A percentile compares a stretch with the other conserved stretches of the same genome.
Evolutionary conservation across 2,329 filamentous ascomycete species (phyloP).

Genomic region (Hypomyces rosellus): DNA sequence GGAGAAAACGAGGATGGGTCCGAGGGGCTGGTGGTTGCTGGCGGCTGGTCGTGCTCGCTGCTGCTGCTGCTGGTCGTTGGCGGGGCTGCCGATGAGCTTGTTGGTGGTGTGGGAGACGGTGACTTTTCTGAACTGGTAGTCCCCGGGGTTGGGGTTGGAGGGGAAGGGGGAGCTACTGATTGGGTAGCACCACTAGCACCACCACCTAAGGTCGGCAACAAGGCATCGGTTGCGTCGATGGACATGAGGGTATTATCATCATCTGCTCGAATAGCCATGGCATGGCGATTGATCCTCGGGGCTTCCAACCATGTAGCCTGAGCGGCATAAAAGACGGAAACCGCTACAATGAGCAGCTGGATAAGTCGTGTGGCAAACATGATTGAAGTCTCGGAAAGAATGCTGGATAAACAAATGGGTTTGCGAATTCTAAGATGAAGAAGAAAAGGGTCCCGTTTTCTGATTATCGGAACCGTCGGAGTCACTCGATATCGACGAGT

Average conservation of each 20-base stretch:
- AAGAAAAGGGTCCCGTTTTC: too few relatives aligned
- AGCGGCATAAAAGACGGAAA: slow-evolving; percentile 40
- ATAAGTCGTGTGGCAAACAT: slow-evolving; percentile 45
- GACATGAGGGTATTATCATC: neutral
- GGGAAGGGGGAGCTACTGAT: neutral
- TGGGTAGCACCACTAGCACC: neutral
- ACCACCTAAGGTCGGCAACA: neutral
- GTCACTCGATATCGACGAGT: slow-evolving; percentile 1
- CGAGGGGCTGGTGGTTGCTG: neutral
- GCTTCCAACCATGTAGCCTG: slow-evolving; percentile 34
- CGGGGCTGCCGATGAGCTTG: neutral
- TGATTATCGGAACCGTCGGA: slow-evolving; percentile 1
- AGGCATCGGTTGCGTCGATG: neutral
- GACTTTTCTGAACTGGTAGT: neutral
- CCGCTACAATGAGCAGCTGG: slow-evolving; percentile 42
- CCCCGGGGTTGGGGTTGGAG: neutral
- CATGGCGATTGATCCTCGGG: slow-evolving; percentile 14
- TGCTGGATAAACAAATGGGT: too few relatives aligned
- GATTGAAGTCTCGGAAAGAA: slow-evolving; percentile 14
- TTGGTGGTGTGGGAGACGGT: neutral
- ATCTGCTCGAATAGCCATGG: slow-evolving; percentile 1
- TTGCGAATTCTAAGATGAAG: too few relatives aligned
- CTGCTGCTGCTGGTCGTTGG: neutral
- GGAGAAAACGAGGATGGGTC: neutral
- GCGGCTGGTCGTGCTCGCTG: neutral